Base-by-base conservation (phyloP, 345 rosid species). In the Aethionema arabicum region DNA sequence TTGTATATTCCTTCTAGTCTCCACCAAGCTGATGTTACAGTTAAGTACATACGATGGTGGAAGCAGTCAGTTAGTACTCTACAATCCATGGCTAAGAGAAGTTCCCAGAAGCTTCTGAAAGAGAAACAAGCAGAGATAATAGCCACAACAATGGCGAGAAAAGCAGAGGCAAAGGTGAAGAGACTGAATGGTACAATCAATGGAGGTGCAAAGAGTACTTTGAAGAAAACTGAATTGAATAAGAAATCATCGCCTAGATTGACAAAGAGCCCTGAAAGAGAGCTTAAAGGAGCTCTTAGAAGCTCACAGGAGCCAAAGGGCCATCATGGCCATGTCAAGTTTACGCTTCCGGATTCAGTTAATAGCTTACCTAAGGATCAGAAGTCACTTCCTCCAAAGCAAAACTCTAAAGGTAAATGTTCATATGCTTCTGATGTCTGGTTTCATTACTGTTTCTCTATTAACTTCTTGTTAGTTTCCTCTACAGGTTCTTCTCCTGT, bases 41-140 rank as follows among this genome's bases (percentile, higher is more conserved):
- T 59, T 15, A 39, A 54, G 32, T 67, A 67, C 44, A 50, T 59
- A 9, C 6, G 63, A 6, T 67, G 72, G 72, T 59, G 72, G 65
- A 59, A 55, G 37, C 48, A 67, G 41, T 57, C 58, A 38, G 72
- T 57, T 35, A n/a, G 31, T 7, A 49, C 36, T 2, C 43, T 59
- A 13, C 59, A 67, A 56, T 55, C 70, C 29, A 38, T 44, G 39
- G 59, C 60, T n/a, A 65, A 65, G 46, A 53, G 40, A 52, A 50
- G 48, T 48, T 16, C 27, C 10, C 67, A 12, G 15, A 49, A 12
- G 46, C 29, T 29, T 50, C 51, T 43, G 37, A 62, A 62, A 62
- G 57, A 40, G 56, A 49, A 48, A 62, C 48, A 13, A 5, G 9
- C 48, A 40, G 40, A 6, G 37, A 52, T 39, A 8, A 62, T 12